These are phyloP conservation scores for Hypocreales sp. DNA, from an alignment of 2,329 filamentous ascomycete genomes.

Conservation along the genomic window DNA sequence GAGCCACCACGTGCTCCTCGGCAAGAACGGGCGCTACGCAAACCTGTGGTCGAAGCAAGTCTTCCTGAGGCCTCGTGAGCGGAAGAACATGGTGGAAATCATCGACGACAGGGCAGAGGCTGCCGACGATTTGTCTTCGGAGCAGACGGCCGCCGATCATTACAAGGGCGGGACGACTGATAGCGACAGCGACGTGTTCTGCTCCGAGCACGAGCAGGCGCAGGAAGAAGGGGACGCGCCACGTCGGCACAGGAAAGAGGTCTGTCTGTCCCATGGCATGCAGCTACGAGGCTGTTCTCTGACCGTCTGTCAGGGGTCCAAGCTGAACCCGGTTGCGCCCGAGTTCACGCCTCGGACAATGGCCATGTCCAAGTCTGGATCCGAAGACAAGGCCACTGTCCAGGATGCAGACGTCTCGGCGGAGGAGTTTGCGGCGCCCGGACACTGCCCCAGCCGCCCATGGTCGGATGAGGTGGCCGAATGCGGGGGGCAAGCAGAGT, in stretches of 20 bases:
- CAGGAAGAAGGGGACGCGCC: slow-evolving; percentile 16
- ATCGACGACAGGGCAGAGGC: slow-evolving; percentile 9
- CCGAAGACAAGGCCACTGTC: neutral
- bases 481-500: too few species aligned
- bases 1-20: slow-evolving; percentile 41
- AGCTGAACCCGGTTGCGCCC: slow-evolving; percentile 38
- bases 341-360: slow-evolving; percentile 33
- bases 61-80: slow-evolving; percentile 33
- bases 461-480: too few species aligned
- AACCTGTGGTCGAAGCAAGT: slow-evolving; percentile 51
- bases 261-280: slow-evolving; percentile 13
- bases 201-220: slow-evolving; percentile 6
- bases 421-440: too few species aligned
- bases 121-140: slow-evolving; percentile 21
- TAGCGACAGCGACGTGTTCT: slow-evolving; percentile 9
- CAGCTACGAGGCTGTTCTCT: neutral
- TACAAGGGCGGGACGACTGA: slow-evolving; percentile 10
- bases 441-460: too few species aligned
- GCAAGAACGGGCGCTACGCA: slow-evolving; percentile 43
- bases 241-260: slow-evolving; percentile 29
- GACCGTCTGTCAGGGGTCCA: slow-evolving; percentile 25
- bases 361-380: neutral
- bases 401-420: neutral
- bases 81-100: slow-evolving; percentile 1
- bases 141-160: slow-evolving; percentile 18